Conservation (phyloP, 495 filamentous ascomycete species). For the Paragyromitra xinjiangensis region DNA sequence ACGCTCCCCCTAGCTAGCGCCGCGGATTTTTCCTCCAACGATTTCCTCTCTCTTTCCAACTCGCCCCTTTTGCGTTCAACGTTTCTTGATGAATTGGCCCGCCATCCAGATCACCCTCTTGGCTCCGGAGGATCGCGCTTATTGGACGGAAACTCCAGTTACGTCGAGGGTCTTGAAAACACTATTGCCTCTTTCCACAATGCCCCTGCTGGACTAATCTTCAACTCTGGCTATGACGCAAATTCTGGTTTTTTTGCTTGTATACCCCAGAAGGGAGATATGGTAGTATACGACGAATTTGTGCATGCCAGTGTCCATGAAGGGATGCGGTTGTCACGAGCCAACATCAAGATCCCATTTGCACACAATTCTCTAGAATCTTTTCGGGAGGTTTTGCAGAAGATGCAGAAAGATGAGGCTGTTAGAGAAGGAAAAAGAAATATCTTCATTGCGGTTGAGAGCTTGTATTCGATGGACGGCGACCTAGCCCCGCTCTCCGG, state of each 20-base stretch:
- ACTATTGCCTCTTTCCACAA: slow-evolving; percentile 73
- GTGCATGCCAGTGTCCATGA: slow-evolving; percentile 82
- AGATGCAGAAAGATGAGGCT: slow-evolving; percentile 53
- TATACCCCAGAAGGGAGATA: slow-evolving; percentile 74
- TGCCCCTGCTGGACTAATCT: slow-evolving; percentile 72
- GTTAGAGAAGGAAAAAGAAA: slow-evolving; percentile 60
- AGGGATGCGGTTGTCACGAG: slow-evolving; percentile 75
- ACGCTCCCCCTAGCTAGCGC: slow-evolving; percentile 58
- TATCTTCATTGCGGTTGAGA: slow-evolving; percentile 75
- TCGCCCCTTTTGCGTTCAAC: slow-evolving; percentile 59
- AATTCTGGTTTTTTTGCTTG: slow-evolving; percentile 74
- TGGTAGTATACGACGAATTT: slow-evolving; percentile 75
- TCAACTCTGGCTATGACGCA: slow-evolving; percentile 81
- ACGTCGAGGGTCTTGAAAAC: slow-evolving; percentile 70
- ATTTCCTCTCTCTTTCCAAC: slow-evolving; percentile 68
- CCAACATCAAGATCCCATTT: slow-evolving; percentile 65
- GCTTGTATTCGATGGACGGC: slow-evolving; percentile 87
- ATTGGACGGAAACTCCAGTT: slow-evolving; percentile 74
- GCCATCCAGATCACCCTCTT: slow-evolving; percentile 55
- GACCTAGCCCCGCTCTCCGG: slow-evolving; percentile 72
- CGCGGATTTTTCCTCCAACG: slow-evolving; percentile 72
- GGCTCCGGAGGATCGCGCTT: slow-evolving; percentile 70
- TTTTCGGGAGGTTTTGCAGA: slow-evolving; percentile 58
- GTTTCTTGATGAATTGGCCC: slow-evolving; percentile 61
- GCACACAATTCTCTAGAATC: slow-evolving; percentile 67